Evolutionary conservation across 1,139 yeast species (phyloP).

Genomic region (Sugiyamaella pinicola): DNA sequence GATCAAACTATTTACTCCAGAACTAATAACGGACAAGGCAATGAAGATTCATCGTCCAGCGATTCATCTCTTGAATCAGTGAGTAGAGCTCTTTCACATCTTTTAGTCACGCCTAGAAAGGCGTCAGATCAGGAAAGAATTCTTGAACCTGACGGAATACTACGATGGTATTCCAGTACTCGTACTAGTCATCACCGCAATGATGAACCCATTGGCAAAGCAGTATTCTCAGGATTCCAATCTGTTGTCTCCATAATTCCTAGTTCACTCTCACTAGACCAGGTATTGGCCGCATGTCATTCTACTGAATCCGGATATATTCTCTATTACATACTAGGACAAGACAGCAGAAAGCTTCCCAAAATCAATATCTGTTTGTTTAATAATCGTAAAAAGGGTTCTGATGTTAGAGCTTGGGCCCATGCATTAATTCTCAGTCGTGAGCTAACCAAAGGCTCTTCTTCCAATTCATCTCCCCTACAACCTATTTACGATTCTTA

Average conservation of each 20-base stretch:
- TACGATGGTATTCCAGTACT: conserved; percentile 34
- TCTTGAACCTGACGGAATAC: conserved; percentile 39
- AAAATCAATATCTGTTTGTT: conserved; percentile 33
- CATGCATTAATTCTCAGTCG: conserved; percentile 40
- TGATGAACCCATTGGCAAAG: conserved; percentile 32
- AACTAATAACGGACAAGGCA: background rate
- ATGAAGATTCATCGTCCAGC: background rate
- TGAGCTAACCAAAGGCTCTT: conserved; percentile 14
- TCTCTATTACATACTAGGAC: conserved; percentile 26
- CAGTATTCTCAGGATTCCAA: conserved; percentile 30
- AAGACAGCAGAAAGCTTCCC: conserved; percentile 2
- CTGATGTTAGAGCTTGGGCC: conserved; percentile 40
- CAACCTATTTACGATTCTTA: conserved; percentile 33
- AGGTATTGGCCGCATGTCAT: conserved; percentile 28
- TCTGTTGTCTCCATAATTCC: conserved; percentile 24
- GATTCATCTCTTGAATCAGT: conserved; percentile 21
- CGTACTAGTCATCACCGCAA: conserved; percentile 9
- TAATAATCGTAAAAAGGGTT: conserved; percentile 23
- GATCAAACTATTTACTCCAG: conserved; percentile 26
- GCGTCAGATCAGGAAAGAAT: conserved; percentile 39
- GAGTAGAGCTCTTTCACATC: conserved; percentile 31
- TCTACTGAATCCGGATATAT: conserved; percentile 30
- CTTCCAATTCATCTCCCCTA: conserved; percentile 13
- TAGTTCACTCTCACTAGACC: conserved; percentile 20
- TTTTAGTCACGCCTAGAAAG: conserved; percentile 36